Conservation (phyloP, 2,329 filamentous ascomycete genomes). For the Aspergillus sp. region DNA sequence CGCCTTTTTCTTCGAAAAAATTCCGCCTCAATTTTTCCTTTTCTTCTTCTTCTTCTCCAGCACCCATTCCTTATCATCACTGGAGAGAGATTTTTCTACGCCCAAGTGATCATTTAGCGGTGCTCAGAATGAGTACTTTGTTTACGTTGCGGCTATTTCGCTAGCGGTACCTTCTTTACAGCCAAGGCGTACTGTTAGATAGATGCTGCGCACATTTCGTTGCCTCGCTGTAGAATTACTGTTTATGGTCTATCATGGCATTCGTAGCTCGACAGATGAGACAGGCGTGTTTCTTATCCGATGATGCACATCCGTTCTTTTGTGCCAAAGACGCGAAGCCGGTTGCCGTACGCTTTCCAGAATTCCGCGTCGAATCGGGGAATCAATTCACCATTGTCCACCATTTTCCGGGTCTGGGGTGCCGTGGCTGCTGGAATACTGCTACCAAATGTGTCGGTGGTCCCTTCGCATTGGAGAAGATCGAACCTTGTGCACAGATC, state of each 20-base stretch:
- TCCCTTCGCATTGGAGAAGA: conserved; percentile 13
- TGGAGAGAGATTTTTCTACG: conserved; percentile 59
- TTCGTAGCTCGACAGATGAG: neutral
- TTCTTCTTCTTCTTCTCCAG: conserved; percentile 45
- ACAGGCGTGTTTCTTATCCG: conserved; percentile 1
- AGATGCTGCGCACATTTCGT: conserved; percentile 73
- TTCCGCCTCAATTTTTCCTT: conserved; percentile 16
- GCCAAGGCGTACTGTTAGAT: conserved; percentile 91
- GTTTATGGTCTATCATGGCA: neutral
- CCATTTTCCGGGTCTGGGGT: conserved; percentile 8
- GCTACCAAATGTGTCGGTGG: conserved; percentile 8
- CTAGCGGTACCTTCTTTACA: conserved; percentile 80
- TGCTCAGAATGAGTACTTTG: conserved; percentile 66
- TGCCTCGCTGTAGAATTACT: neutral
- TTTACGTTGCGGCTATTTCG: conserved; percentile 71
- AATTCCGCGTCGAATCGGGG: conserved; percentile 48
- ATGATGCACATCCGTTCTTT: conserved; percentile 42
- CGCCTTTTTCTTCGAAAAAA: conserved; percentile 16
- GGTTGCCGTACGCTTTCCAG: conserved; percentile 55
- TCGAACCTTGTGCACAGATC: conserved; percentile 24
- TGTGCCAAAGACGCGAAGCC: conserved; percentile 55
- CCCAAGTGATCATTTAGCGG: conserved; percentile 84
- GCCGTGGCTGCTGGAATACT: conserved; percentile 2
- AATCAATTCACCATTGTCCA: conserved; percentile 40
- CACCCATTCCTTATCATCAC: conserved; percentile 95